These are phyloP conservation scores for Leccinum truebloodii DNA, from an alignment of 768 basidiomycete species.

Conservation along the genomic window DNA sequence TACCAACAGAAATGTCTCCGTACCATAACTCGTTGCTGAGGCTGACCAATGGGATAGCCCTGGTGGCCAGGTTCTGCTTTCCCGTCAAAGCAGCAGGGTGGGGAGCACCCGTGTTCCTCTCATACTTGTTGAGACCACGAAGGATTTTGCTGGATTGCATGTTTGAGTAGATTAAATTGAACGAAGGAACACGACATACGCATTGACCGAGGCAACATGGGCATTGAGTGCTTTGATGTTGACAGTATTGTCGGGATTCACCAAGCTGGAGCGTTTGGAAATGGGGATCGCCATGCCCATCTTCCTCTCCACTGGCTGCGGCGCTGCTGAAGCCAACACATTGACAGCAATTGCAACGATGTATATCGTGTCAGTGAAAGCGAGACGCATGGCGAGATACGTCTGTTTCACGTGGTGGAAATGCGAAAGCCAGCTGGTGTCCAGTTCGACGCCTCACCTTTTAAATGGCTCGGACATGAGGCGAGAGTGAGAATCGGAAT, in stretches of 20 bases:
- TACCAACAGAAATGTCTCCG: constrained; percentile 12
- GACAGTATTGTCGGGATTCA: constrained; percentile 10
- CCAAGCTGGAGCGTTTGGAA: constrained; percentile 4
- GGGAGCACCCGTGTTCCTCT: constrained; percentile 1
- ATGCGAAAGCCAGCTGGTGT: background rate
- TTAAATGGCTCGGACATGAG: background rate
- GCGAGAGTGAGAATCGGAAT: background rate
- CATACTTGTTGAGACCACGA: background rate
- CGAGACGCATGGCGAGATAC: background rate
- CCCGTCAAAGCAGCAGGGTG: constrained; percentile 1
- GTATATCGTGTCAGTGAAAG: background rate
- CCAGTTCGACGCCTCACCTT: background rate
- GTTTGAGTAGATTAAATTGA: background rate
- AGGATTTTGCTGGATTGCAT: constrained; percentile 1
- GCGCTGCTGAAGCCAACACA: constrained; percentile 9
- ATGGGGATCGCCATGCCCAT: constrained; percentile 10
- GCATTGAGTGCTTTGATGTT: constrained; percentile 6
- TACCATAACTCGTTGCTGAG: constrained; percentile 4
- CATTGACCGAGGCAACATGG: constrained; percentile 5
- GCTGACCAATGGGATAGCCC: background rate
- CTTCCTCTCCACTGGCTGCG: background rate
- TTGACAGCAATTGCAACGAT: constrained; percentile 2
- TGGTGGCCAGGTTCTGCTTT: background rate
- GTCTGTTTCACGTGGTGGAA: background rate
- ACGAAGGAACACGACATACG: constrained; percentile 7